These are phyloP conservation scores for Middelhovenomyces tepae DNA, from an alignment of 805 yeast genomes.

Conservation along the genomic window DNA sequence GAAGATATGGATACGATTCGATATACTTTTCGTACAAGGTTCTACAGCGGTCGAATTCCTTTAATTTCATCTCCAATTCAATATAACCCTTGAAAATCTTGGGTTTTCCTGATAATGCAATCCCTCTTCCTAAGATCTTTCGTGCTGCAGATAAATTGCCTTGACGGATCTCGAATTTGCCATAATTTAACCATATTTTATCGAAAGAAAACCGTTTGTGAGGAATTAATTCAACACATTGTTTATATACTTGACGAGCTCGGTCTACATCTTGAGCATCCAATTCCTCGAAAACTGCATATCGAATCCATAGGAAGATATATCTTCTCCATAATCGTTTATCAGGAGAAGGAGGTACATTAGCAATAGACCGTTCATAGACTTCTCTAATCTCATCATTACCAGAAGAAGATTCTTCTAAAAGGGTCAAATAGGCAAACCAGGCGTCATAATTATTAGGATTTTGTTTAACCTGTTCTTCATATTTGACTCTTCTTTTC, in stretches of 20 bases:
- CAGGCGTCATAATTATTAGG: slow-evolving; percentile 66
- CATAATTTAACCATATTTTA: slow-evolving; percentile 62
- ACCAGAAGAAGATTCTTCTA: slow-evolving; percentile 32
- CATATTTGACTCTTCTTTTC: slow-evolving; percentile 51
- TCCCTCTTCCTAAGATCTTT: slow-evolving; percentile 57
- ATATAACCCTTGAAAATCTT: slow-evolving; percentile 59
- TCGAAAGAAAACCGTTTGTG: slow-evolving; percentile 56
- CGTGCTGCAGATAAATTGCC: slow-evolving; percentile 45
- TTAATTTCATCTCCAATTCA: slow-evolving; percentile 52
- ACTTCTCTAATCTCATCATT: slow-evolving; percentile 27
- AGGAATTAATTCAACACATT: slow-evolving; percentile 44
- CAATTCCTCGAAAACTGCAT: slow-evolving; percentile 55
- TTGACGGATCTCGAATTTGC: slow-evolving; percentile 67
- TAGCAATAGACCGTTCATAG: slow-evolving; percentile 38
- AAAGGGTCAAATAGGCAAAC: slow-evolving; percentile 63
- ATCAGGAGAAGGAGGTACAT: slow-evolving; percentile 26
- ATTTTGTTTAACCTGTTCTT: slow-evolving; percentile 33
- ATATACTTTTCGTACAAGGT: slow-evolving; percentile 59
- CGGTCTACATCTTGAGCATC: slow-evolving; percentile 32
- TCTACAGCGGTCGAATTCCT: slow-evolving; percentile 76
- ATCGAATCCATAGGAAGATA: slow-evolving; percentile 61
- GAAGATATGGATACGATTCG: slow-evolving; percentile 36
- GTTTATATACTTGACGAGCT: slow-evolving; percentile 45
- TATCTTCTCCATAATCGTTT: slow-evolving; percentile 58
- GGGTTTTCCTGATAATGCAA: slow-evolving; percentile 58